Base-by-base conservation (phyloP, 2,329 filamentous ascomycete species). In the Diplocarpon rosae region DNA sequence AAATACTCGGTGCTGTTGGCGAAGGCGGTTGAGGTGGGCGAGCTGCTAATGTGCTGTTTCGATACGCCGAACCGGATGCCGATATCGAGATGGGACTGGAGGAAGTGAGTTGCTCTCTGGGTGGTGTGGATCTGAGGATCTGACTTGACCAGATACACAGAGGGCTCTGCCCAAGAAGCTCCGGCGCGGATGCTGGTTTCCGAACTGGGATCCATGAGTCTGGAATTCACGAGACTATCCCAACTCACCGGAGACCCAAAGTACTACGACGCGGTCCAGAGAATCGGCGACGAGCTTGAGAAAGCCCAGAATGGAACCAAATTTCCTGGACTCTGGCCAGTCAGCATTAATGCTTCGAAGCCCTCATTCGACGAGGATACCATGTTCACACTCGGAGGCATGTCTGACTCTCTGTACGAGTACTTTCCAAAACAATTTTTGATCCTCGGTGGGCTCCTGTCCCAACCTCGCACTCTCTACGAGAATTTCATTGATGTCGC, bases 1-100 rank as follows among this genome's bases (percentile, higher is more conserved):
- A 68, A 71, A 50, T 83, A 95, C 56, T 65, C 72, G 9, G 67
- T 82, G 9, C 69, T 87, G 17, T 65, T 86, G 27, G 70, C 76
- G 37, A 86, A 87, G 59, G 81, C 83, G 6, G 68, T 79, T 15
- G 80, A 87, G 60, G 69, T 86, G 16, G 83, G 75, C 12, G 81
- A 86, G 50, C 71, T 87, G 48, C 61, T 87, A 29, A 83, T 84
- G 65, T 73, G 76, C 45, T 75, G 78, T 7, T 87, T 87, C 58
- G 83, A 87, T 65, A 96, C 90, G 0, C 89, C 89, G 0, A 96
- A 96, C 63, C 78, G 87, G 55, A 93, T 96, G 85, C 89, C 90
- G 1, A 68, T 87, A 37, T 45, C 52, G 0, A 53, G 58, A 17
- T 62, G 57, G 57, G 51, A 61, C 37, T 62, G 71, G 71, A 31